A percentile compares a stretch with the other conserved stretches of the same genome.
These are phyloP conservation scores for Lasiodiplodia theobromae DNA, from an alignment of 2,329 filamentous ascomycete genomes.

Conservation along the genomic window DNA sequence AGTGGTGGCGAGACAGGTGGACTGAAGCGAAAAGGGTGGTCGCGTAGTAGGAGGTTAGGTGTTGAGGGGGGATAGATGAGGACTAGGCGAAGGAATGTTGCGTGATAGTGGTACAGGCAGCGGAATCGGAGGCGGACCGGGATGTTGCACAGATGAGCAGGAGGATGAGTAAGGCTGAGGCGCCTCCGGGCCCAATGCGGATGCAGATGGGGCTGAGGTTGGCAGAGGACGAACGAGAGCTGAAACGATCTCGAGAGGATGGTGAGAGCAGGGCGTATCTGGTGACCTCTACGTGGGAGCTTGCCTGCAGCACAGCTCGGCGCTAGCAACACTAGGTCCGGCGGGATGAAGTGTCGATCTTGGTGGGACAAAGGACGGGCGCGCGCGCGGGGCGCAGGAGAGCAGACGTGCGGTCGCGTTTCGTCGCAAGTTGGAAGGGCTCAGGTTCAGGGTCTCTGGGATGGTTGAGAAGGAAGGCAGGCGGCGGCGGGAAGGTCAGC, in stretches of 20 bases:
- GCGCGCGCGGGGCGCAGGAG: background rate
- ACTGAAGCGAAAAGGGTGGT: background rate
- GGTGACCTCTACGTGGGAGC: slow-evolving; percentile 9
- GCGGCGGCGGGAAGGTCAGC: slow-evolving; percentile 6
- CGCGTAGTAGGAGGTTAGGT: slow-evolving; percentile 7
- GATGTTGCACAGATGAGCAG: slow-evolving; percentile 16
- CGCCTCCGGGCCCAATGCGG: slow-evolving; percentile 17
- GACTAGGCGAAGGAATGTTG: slow-evolving; percentile 14
- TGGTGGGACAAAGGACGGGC: slow-evolving; percentile 10
- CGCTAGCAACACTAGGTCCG: slow-evolving; percentile 15
- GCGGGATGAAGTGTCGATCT: slow-evolving; percentile 20
- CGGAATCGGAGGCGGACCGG: slow-evolving; percentile 1
- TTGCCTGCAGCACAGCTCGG: slow-evolving; percentile 22
- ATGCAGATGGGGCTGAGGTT: background rate
- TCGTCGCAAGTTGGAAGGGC: background rate
- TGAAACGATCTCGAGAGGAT: background rate
- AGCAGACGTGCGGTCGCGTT: background rate
- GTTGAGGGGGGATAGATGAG: slow-evolving; percentile 3
- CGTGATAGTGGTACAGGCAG: slow-evolving; percentile 17
- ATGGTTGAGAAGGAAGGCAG: slow-evolving; percentile 7
- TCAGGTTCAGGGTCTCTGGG: background rate
- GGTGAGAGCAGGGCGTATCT: slow-evolving; percentile 21
- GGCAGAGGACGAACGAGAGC: background rate
- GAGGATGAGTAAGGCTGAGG: slow-evolving; percentile 29
- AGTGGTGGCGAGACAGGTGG: background rate